These are phyloP conservation scores for Drosera capensis DNA, from an alignment of 148 eudicot genomes.

Conservation along the genomic window DNA sequence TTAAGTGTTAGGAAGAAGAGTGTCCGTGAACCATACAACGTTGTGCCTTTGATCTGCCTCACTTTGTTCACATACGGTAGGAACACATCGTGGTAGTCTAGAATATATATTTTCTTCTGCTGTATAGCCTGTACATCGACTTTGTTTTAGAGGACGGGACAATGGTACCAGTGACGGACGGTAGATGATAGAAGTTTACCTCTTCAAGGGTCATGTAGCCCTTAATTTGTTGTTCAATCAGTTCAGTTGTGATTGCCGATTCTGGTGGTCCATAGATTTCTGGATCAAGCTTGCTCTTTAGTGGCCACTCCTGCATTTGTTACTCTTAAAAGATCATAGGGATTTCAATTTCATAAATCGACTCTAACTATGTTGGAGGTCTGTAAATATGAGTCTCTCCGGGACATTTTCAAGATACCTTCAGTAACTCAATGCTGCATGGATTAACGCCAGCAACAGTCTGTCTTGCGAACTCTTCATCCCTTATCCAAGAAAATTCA, in stretches of 20 bases:
- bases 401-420: constrained; percentile 23
- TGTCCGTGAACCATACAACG: constrained; percentile 70
- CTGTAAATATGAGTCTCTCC: neutral
- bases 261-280: constrained; percentile 50
- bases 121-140: constrained; percentile 48
- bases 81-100: constrained; percentile 77
- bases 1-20: constrained; percentile 32
- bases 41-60: constrained; percentile 36
- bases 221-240: constrained; percentile 33
- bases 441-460: constrained; percentile 82
- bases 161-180: no score
- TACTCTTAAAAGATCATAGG: no score
- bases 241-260: constrained; percentile 43
- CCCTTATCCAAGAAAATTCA: constrained; percentile 54
- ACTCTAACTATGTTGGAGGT: neutral
- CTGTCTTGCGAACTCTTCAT: constrained; percentile 66
- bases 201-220: constrained; percentile 34
- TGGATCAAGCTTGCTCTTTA: constrained; percentile 61
- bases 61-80: constrained; percentile 64
- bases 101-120: constrained; percentile 48
- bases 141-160: no score
- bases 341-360: neutral
- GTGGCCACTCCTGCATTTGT: constrained; percentile 51
- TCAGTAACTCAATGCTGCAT: constrained; percentile 34
- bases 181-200: no score